Conservation (phyloP, 352 stramenopile genomes). For the Globisporangium cederbergense region DNA sequence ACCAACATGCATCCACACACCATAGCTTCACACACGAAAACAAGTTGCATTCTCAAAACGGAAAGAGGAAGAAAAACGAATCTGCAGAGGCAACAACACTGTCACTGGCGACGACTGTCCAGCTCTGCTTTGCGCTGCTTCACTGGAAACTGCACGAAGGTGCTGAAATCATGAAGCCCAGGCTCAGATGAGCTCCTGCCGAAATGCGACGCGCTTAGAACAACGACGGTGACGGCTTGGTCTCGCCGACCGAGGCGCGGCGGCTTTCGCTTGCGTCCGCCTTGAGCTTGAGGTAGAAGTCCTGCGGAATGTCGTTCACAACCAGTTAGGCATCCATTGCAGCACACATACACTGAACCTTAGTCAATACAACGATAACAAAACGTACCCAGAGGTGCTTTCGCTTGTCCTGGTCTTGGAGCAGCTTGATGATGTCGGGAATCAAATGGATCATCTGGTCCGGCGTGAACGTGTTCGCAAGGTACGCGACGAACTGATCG, state of each 20-base stretch:
- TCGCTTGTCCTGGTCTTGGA: constrained; percentile 80
- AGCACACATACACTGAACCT: no score
- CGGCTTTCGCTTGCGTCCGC: constrained; percentile 27
- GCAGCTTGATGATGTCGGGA: constrained; percentile 78
- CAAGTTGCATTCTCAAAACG: constrained; percentile 10
- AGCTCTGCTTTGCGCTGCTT: not conserved
- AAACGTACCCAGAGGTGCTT: constrained; percentile 78
- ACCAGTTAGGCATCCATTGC: not conserved
- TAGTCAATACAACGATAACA: no score
- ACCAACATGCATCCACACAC: not conserved
- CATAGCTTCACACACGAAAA: constrained; percentile 10
- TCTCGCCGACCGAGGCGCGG: constrained; percentile 22
- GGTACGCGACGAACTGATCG: constrained; percentile 63
- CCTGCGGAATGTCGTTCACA: constrained; percentile 24
- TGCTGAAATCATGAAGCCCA: not conserved
- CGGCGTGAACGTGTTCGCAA: constrained; percentile 65
- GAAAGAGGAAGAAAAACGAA: constrained; percentile 8
- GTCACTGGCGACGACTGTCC: not conserved
- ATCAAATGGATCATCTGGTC: constrained; percentile 74
- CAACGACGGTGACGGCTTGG: constrained; percentile 51
- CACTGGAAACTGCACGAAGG: not conserved
- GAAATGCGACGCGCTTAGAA: constrained; percentile 40
- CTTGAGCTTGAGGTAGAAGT: constrained; percentile 78
- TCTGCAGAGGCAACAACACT: not conserved
- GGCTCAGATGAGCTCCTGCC: not conserved